A percentile compares a stretch with the other conserved stretches of the same genome.
Evolutionary conservation across 2,329 filamentous ascomycete genomes (phyloP).

Genomic region (Exophiala bonariae): DNA sequence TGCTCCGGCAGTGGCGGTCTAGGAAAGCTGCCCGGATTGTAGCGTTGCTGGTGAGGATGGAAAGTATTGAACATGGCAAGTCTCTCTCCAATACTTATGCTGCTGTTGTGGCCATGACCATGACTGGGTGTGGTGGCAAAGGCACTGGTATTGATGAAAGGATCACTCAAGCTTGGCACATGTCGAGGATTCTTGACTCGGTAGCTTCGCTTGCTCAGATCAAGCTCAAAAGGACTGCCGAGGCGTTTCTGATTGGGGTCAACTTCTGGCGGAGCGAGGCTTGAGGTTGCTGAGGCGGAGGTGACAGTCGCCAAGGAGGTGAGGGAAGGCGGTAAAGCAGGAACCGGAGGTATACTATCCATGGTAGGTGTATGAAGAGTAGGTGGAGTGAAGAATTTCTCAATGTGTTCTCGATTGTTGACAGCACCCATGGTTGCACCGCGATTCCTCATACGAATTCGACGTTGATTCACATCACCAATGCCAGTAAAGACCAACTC

Average conservation of each 20-base stretch:
- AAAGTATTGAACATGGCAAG: conserved; percentile 23
- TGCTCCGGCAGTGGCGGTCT: background rate
- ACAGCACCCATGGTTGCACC: conserved; percentile 63
- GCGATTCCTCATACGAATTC: conserved; percentile 60
- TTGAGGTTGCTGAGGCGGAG: conserved; percentile 17
- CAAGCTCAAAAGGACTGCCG: conserved; percentile 48
- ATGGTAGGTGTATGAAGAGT: conserved; percentile 29
- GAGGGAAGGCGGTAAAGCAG: conserved; percentile 21
- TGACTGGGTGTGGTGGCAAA: conserved; percentile 19
- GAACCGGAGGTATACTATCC: conserved; percentile 25
- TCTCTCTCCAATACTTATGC: conserved; percentile 24
- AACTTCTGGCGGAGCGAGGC: conserved; percentile 35
- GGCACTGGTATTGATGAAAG: conserved; percentile 36
- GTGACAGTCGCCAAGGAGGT: conserved; percentile 18
- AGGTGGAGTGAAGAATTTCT: conserved; percentile 55
- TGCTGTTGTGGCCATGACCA: conserved; percentile 17
- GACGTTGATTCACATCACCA: conserved; percentile 52
- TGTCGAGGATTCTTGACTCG: conserved; percentile 38
- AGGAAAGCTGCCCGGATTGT: too few relatives aligned
- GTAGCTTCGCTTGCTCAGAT: conserved; percentile 35
- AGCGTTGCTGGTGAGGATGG: conserved; percentile 19
- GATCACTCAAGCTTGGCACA: conserved; percentile 45
- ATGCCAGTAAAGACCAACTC: conserved; percentile 28
- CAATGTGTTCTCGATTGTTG: conserved; percentile 50
- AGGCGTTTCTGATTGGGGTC: conserved; percentile 45